Conservation (phyloP, 495 filamentous ascomycete species). For the Cetradonia linearis region DNA sequence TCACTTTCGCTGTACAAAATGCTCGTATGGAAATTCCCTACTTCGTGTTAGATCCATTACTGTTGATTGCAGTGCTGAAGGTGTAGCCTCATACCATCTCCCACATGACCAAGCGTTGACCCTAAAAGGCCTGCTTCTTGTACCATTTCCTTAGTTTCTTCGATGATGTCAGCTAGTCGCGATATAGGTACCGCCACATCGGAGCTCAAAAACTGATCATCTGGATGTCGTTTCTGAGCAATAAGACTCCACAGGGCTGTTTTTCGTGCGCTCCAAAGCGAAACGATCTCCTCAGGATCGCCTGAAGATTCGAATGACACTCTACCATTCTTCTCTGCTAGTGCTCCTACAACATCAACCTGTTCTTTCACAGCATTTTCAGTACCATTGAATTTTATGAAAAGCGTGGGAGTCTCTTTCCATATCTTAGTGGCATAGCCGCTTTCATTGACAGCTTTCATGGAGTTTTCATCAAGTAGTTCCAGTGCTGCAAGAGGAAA, state of each 20-base stretch:
- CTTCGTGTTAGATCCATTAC: neutral
- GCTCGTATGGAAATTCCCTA: conserved; percentile 34
- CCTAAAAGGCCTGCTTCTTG: conserved; percentile 45
- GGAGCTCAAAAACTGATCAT: conserved; percentile 55
- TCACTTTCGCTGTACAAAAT: conserved; percentile 50
- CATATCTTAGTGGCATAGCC: conserved; percentile 44
- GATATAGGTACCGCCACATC: conserved; percentile 60
- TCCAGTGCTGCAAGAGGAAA: conserved; percentile 55
- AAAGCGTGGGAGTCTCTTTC: conserved; percentile 53
- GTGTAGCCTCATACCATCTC: conserved; percentile 43
- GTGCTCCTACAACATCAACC: conserved; percentile 44
- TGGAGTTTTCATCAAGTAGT: conserved; percentile 55
- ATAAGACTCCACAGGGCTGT: conserved; percentile 51
- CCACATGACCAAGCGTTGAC: conserved; percentile 57
- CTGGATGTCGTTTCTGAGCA: conserved; percentile 43
- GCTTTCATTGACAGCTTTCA: conserved; percentile 54
- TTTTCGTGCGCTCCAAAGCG: conserved; percentile 55
- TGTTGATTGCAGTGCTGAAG: neutral
- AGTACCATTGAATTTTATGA: conserved; percentile 59
- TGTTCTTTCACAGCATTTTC: conserved; percentile 49
- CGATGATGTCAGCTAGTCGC: conserved; percentile 51
- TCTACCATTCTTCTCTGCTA: conserved; percentile 40
- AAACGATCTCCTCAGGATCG: conserved; percentile 44
- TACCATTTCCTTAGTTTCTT: conserved; percentile 51
- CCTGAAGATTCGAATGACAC: conserved; percentile 51